These are phyloP conservation scores for Rhodotorula glutinis DNA, from an alignment of 1,284 basidiomycete species.

Conservation along the genomic window DNA sequence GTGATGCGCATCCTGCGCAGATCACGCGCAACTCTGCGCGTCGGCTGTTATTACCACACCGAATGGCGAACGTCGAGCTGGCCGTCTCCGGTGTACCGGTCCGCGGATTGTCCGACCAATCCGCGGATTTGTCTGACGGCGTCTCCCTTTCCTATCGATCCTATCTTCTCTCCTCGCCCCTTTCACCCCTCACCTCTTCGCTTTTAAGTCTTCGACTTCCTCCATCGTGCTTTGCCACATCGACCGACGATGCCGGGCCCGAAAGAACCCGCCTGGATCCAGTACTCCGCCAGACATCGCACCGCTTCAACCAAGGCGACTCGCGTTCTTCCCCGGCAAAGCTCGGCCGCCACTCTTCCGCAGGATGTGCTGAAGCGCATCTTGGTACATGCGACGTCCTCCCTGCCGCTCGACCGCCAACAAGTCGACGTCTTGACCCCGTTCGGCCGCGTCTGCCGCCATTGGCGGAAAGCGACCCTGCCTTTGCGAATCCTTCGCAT, in stretches of 20 bases:
- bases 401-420: background rate
- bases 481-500: background rate
- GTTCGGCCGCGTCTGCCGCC: background rate
- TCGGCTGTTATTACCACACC: background rate
- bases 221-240: too few species aligned
- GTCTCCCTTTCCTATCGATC: too few species aligned
- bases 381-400: background rate
- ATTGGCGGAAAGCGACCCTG: background rate
- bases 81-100: too few species aligned
- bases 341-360: background rate
- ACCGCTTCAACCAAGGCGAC: background rate
- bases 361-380: background rate
- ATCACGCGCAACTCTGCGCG: background rate
- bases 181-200: too few species aligned
- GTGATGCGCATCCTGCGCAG: background rate
- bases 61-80: too few species aligned
- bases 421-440: background rate
- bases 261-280: too few species aligned
- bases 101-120: too few species aligned
- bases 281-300: too few species aligned
- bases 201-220: too few species aligned
- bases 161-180: too few species aligned
- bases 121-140: too few species aligned
- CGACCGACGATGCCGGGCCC: too few species aligned
- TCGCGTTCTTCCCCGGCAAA: background rate